Evolutionary conservation across 1,139 yeast genomes (phyloP), one percentile per base, ranked within the genome.

Genomic region (Fermentozyma sake): DNA sequence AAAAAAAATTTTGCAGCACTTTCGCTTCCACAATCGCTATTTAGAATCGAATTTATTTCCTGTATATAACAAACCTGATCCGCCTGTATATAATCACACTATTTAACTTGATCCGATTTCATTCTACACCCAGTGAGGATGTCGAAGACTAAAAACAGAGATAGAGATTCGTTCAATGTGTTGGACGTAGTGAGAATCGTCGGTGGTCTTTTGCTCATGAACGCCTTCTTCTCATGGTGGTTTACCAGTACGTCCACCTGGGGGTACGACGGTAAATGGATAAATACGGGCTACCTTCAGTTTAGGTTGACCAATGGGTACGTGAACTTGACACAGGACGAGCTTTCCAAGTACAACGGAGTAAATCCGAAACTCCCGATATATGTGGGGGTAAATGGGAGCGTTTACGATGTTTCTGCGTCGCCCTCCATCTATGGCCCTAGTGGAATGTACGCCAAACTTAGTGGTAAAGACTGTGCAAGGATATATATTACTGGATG

Each of bases 401-500:
- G 64, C 5, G 79, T 84, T 0, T 84, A 68, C 49, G 95, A 84
- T 45, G 95, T 84, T 3, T 55, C 76, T 3, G 52, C 68, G 0
- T 60, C 72, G n/a, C 58, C 66, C 2, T 54, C 48, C 2, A 57
- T 79, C 2, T 84, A 85, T 48, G 86, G 86, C 0, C 81, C 83
- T 0, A 59, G 64, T 1, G 87, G 87, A 0, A 52, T 79, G 1
- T 84, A 84, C 48, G 50, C 61, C 4, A 58, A 66, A 29, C 72
- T 85, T 45, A 68, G 78, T 14, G 95, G 94, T 1, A 59, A 57
- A 26, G 95, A 85, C 48, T 72, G 76, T 23, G 80, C 91, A 0
- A 57, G 95, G 25, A 86, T 86, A 14, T 79, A 74, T 43, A 80
- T 77, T 4, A 84, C 91, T 1, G 93, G 93, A 4, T 84, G 95